Evolutionary conservation across 495 filamentous ascomycete genomes (phyloP).

Genomic region (Hypoxylon rickii): DNA sequence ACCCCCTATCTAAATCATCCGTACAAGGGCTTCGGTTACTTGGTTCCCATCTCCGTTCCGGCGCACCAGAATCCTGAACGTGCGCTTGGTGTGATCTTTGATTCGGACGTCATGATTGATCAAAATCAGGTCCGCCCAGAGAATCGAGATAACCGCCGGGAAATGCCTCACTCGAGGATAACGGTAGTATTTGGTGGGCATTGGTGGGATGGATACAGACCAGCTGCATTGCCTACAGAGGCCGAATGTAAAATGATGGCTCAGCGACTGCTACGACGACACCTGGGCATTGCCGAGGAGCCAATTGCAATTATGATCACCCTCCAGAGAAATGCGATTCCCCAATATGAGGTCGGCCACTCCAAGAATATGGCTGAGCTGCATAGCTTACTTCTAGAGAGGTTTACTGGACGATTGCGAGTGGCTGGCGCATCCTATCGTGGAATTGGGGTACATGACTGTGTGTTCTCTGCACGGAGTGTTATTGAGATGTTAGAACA

Average conservation of each 20-base stretch:
- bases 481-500: background rate
- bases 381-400: conserved; percentile 53
- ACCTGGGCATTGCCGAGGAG: conserved; percentile 63
- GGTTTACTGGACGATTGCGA: conserved; percentile 64
- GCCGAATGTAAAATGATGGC: conserved; percentile 71
- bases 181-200: conserved; percentile 93
- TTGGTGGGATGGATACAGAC: conserved; percentile 69
- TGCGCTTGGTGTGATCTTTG: conserved; percentile 87
- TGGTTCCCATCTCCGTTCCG: conserved; percentile 72
- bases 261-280: conserved; percentile 64
- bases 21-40: conserved; percentile 77
- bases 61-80: conserved; percentile 72
- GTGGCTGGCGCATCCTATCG: conserved; percentile 78
- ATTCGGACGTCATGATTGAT: conserved; percentile 60
- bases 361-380: conserved; percentile 59
- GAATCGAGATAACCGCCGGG: background rate
- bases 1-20: conserved; percentile 64
- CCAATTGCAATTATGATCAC: conserved; percentile 49
- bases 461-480: conserved; percentile 5
- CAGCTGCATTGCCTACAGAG: conserved; percentile 54
- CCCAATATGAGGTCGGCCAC: conserved; percentile 83
- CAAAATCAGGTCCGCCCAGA: no score
- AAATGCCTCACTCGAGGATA: conserved; percentile 69
- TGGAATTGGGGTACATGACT: conserved; percentile 7
- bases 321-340: conserved; percentile 78